Percentiles rank a stretch among this genome's conserved stretches.
Evolutionary conservation across 139 green algal genomes (phyloP).

Genomic region (Spirogloea muscicola): DNA sequence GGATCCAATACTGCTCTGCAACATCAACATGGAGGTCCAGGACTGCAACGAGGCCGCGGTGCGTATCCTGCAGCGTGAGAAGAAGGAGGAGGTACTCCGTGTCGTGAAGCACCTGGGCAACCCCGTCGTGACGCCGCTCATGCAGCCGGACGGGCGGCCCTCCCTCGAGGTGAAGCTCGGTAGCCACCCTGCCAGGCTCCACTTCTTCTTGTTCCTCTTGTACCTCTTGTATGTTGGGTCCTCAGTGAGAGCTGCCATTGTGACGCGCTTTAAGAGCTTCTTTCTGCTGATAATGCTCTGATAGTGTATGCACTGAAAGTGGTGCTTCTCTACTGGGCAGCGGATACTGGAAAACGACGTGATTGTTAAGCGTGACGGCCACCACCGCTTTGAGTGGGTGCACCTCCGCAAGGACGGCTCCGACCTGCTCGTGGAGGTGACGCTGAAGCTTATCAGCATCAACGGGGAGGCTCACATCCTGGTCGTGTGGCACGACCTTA

Average conservation of each 20-base stretch:
- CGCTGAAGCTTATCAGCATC: background rate
- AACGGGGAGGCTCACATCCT: conserved; percentile 19
- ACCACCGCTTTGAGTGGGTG: background rate
- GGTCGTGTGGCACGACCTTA: conserved; percentile 49
- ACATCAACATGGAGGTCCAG: background rate
- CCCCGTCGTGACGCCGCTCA: background rate
- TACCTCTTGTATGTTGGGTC: too few relatives aligned
- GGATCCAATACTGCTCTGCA: background rate
- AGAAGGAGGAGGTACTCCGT: background rate
- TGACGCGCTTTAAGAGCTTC: too few relatives aligned
- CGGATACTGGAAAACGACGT: conserved; percentile 2
- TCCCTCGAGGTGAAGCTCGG: conserved; percentile 10
- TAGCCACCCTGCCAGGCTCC: too few relatives aligned
- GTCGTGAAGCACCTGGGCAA: background rate
- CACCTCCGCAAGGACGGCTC: background rate
- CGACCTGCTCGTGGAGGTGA: background rate
- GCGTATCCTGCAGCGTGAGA: background rate
- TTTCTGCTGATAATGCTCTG: too few relatives aligned
- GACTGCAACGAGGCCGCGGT: conserved; percentile 18
- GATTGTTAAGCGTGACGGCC: too few relatives aligned
- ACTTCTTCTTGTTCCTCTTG: too few relatives aligned
- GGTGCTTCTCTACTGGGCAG: too few relatives aligned
- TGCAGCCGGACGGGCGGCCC: conserved; percentile 10
- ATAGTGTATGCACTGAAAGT: too few relatives aligned
- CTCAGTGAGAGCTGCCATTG: too few relatives aligned